Evolutionary conservation across 352 stramenopile species (phyloP).

Genomic region (Pythium guiyangense): DNA sequence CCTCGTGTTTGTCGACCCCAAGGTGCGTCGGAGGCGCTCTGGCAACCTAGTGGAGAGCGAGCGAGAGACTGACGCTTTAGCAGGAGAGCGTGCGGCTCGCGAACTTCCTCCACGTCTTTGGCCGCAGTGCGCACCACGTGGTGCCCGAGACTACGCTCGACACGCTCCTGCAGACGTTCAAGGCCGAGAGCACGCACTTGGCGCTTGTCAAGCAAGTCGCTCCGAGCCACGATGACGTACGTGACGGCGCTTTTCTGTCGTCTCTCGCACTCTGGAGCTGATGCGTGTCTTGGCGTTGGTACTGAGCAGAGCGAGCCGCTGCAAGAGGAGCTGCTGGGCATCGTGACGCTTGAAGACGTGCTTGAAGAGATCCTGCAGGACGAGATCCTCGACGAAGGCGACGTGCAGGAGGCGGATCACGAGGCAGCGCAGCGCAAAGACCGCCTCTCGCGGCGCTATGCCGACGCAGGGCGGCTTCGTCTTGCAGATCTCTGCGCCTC

Average conservation of each 20-base stretch:
- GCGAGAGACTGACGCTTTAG: background rate
- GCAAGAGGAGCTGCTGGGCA: slow-evolving; percentile 90
- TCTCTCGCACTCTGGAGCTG: too few species aligned
- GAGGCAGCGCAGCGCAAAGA: slow-evolving; percentile 43
- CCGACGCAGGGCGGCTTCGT: slow-evolving; percentile 35
- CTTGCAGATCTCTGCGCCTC: slow-evolving; percentile 36
- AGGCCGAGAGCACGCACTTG: slow-evolving; percentile 90
- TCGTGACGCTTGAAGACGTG: slow-evolving; percentile 98
- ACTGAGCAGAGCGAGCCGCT: slow-evolving; percentile 88
- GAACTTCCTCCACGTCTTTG: slow-evolving; percentile 70
- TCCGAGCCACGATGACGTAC: too few species aligned
- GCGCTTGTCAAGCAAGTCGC: slow-evolving; percentile 87
- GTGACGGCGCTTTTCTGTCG: slow-evolving; percentile 45
- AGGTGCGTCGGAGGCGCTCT: too few species aligned
- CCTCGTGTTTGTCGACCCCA: slow-evolving; percentile 97
- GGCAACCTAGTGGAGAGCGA: background rate
- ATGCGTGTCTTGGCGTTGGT: too few species aligned
- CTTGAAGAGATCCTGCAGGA: slow-evolving; percentile 96
- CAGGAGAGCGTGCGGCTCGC: slow-evolving; percentile 62
- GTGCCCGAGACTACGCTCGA: slow-evolving; percentile 90
- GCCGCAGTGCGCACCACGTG: slow-evolving; percentile 61
- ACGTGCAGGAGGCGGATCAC: slow-evolving; percentile 50
- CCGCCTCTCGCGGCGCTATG: slow-evolving; percentile 42
- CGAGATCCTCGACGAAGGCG: slow-evolving; percentile 96
- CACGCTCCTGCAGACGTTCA: slow-evolving; percentile 93